Evolutionary conservation across 257 asterid species (phyloP).

Genomic region (Echites panduratus): DNA sequence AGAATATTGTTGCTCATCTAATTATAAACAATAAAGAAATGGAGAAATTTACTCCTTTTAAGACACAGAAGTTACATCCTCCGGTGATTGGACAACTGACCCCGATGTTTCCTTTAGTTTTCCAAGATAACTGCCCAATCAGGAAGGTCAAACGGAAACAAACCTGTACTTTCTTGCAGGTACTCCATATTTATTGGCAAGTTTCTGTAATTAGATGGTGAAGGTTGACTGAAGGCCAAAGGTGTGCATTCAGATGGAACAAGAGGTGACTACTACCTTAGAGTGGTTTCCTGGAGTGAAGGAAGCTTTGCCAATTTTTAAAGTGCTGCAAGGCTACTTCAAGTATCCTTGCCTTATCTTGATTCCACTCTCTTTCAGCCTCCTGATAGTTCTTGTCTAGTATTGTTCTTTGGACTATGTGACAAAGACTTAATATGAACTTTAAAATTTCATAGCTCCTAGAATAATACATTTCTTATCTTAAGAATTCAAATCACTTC

Average conservation of each 20-base stretch:
- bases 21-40: neutral
- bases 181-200: neutral
- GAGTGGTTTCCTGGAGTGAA: neutral
- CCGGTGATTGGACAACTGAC: neutral
- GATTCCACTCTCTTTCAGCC: neutral
- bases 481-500: neutral
- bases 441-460: neutral
- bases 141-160: neutral
- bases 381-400: neutral
- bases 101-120: neutral
- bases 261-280: neutral
- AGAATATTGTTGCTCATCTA: neutral
- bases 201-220: neutral
- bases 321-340: neutral
- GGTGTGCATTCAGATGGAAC: neutral
- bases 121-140: neutral
- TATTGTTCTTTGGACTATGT: neutral
- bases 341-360: neutral
- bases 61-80: neutral
- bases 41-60: neutral
- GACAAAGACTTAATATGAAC: neutral
- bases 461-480: neutral
- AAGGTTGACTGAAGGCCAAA: neutral
- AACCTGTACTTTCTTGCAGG: neutral
- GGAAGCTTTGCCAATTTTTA: neutral